These are phyloP conservation scores for Wickerhamomyces silvicola DNA, from an alignment of 805 yeast genomes.

Conservation along the genomic window DNA sequence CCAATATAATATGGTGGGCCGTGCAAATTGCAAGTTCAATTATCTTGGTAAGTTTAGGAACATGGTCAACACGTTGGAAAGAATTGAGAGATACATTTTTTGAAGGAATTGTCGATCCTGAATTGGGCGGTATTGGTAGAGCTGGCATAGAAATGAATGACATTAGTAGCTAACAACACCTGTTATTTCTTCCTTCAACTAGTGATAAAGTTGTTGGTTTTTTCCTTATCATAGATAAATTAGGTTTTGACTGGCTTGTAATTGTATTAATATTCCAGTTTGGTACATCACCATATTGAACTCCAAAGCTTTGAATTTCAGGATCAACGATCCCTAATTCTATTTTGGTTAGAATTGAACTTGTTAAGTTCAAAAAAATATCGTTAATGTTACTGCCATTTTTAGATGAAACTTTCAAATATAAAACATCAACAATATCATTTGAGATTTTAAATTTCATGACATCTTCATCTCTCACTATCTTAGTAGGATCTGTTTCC, in stretches of 20 bases:
- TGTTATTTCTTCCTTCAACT: constrained; percentile 9
- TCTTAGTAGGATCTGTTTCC: constrained; percentile 22
- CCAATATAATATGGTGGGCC: constrained; percentile 75
- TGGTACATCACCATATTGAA: constrained; percentile 43
- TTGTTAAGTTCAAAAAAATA: constrained; percentile 33
- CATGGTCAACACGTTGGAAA: constrained; percentile 88
- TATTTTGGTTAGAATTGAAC: constrained; percentile 37
- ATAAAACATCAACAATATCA: constrained; percentile 24
- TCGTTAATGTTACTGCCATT: constrained; percentile 35
- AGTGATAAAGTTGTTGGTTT: constrained; percentile 14
- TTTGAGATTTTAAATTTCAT: constrained; percentile 22
- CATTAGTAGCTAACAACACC: constrained; percentile 3
- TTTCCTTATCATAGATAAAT: constrained; percentile 5
- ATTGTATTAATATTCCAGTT: constrained; percentile 23
- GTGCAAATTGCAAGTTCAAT: constrained; percentile 63
- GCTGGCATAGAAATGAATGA: constrained; percentile 21
- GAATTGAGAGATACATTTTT: constrained; percentile 87
- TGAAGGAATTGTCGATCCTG: constrained; percentile 69
- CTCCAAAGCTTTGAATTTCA: constrained; percentile 39
- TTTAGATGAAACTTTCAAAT: constrained; percentile 34
- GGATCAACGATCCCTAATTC: constrained; percentile 44
- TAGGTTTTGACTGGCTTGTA: constrained; percentile 1
- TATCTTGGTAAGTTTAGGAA: constrained; percentile 72
- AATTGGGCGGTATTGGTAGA: constrained; percentile 28
- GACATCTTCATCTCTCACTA: constrained; percentile 28